These are phyloP conservation scores for Rosa hybrid DNA, from an alignment of 331 rosid genomes.

Conservation along the genomic window DNA sequence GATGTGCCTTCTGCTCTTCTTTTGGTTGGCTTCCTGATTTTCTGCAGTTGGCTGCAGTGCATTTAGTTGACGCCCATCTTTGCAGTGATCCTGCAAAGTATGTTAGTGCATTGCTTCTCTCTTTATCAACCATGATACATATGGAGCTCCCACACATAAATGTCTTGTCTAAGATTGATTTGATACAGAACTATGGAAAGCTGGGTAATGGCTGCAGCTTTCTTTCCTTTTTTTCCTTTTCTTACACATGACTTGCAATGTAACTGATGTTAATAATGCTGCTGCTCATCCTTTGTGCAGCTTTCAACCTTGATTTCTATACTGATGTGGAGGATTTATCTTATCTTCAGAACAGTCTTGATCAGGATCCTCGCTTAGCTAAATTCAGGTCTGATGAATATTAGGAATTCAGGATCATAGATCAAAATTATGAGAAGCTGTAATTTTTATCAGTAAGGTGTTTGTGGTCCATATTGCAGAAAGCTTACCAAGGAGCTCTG, in stretches of 20 bases:
- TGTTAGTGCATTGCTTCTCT: constrained; percentile 81
- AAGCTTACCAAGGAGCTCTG: constrained; percentile 94
- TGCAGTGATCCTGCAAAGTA: constrained; percentile 97
- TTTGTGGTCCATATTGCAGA: constrained; percentile 49
- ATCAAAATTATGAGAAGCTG: neutral
- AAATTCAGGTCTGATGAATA: constrained; percentile 68
- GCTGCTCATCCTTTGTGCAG: constrained; percentile 45
- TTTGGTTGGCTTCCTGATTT: constrained; percentile 38
- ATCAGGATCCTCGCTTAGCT: constrained; percentile 79
- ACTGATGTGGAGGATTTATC: constrained; percentile 93
- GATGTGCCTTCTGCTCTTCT: constrained; percentile 4
- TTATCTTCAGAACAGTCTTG: constrained; percentile 73
- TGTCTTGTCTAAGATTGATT: constrained; percentile 91
- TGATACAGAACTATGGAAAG: constrained; percentile 90
- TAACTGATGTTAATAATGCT: constrained; percentile 1
- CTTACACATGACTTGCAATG: constrained; percentile 5
- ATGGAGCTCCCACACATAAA: constrained; percentile 90
- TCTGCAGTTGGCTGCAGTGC: constrained; percentile 90
- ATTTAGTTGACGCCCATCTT: constrained; percentile 92
- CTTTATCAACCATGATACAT: constrained; percentile 89
- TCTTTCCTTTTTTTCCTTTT: constrained; percentile 13
- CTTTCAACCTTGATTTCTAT: constrained; percentile 86
- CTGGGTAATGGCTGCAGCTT: constrained; percentile 44
- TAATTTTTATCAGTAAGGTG: neutral
- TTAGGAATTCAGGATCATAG: neutral